Evolutionary conservation across 2,329 filamentous ascomycete species (phyloP), one percentile per base, ranked within the genome.

Genomic region (Zasmidium angulare): DNA sequence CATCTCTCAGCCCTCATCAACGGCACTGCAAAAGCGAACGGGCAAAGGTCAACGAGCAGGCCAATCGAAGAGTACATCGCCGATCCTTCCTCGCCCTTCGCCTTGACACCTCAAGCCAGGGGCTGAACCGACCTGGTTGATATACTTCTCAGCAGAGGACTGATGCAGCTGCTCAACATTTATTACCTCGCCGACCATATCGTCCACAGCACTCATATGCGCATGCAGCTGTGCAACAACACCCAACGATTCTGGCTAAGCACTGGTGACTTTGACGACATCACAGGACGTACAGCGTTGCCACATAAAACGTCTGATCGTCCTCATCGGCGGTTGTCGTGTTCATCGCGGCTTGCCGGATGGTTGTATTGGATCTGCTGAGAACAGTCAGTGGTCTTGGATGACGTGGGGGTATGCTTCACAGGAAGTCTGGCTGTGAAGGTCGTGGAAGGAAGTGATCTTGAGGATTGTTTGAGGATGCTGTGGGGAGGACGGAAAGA

Each of bases 61-160:
- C n/a, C 21, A 9, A 19, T 50, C 4, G 47, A 50, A 23, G 11
- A 24, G 3, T 50, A 22, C 21, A 22, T 50, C 21, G n/a, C 24
- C n/a, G 9, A 22, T 17, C 47, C 47, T n/a, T n/a, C 21, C 47
- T 50, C 51, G 7, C 26, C 51, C 7, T 43, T 53, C 29, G 17
- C 12, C 31, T 24, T 20, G 20, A 22, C 50, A 12, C 23, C 22
- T 20, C 9, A 31, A 17, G 48, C 54, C 9, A 3, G 19, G 19
- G 20, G 26, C 36, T 54, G 53, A 3, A 49, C 53, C 17, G 46
- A 29, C 26, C 50, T 60, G 3, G 54, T 53, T 23, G 46, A 53
- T 22, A 31, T 10, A 17, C 19, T 53, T 11, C 22, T 53, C 31
- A 12, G 23, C n/a, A 12, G 29, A 14, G 19, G 51, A 31, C 46